Evolutionary conservation across 1,284 basidiomycete species (phyloP), one percentile per base, ranked within the genome.

Genomic region (Rhizoctonia solani): DNA sequence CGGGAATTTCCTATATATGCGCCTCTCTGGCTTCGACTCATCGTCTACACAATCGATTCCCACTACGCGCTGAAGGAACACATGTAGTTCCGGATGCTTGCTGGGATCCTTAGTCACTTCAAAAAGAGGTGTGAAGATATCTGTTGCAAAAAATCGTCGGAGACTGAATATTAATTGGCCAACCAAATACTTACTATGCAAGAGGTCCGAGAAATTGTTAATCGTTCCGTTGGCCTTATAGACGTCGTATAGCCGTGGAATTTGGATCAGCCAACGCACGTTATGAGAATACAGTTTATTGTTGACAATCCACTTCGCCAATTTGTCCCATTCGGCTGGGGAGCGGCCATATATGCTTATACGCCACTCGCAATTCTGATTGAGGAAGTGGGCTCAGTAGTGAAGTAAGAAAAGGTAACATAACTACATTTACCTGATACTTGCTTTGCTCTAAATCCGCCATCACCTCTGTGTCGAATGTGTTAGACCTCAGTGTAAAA

Each of bases 41-140:
- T 99, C 97, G 73, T 99, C 97, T 19, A 99, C 97, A 11, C 89
- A 92, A 74, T 99, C 97, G 74, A 99, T 97, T 3, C 97, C 97
- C 53, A 98, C 79, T 2, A 99, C 95, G 5, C 97, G 88, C 77
- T 98, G 95, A 42, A 99, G 80, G 81, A 99, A 96, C 56, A 98
- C 83, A 77, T 99, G 95, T 39, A 99, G 81, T 75, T 98, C 95
- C 0, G 95, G 95, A 75, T 99, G 96, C 1, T 86, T 87, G 8
- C 80, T 78, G 0, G 97, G 97, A 75, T 99, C 88, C 73, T 90
- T 87, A 0, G 97, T 99, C 21, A 98, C 97, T 76, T 99, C 95
- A 74, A 98, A 99, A 47, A 99, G 79, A 0, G 97, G 96, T 54
- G 84, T 80, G 79, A 98, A 99, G 11, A 99, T 81, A 77, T 99